These are phyloP conservation scores for Ceratocystis alfenasii DNA, from an alignment of 2,329 filamentous ascomycete genomes.

Conservation along the genomic window DNA sequence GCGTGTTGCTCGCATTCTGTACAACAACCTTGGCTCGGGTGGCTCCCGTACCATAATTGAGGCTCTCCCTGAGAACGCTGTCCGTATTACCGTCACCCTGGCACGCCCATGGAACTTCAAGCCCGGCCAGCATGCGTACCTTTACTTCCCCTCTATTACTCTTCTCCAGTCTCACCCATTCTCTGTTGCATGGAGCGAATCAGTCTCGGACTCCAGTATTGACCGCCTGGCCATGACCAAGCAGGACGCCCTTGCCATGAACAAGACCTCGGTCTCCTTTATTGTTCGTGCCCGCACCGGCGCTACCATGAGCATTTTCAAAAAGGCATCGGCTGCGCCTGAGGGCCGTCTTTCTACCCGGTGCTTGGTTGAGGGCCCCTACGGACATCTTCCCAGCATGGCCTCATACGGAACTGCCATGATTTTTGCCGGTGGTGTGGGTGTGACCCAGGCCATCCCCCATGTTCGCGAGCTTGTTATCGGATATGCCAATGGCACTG, in stretches of 20 bases:
- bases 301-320: constrained; percentile 58
- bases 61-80: constrained; percentile 62
- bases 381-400: constrained; percentile 59
- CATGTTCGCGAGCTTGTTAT: constrained; percentile 61
- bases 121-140: constrained; percentile 66
- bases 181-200: constrained; percentile 66
- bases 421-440: constrained; percentile 68
- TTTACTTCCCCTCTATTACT: constrained; percentile 63
- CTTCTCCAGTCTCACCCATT: constrained; percentile 69
- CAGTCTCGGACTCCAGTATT: constrained; percentile 39
- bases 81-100: constrained; percentile 60
- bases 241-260: constrained; percentile 46
- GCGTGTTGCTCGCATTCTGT: constrained; percentile 48
- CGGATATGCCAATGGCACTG: constrained; percentile 55
- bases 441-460: constrained; percentile 68
- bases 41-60: constrained; percentile 60
- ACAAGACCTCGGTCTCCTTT: constrained; percentile 56
- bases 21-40: constrained; percentile 54
- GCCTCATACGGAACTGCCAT: constrained; percentile 67
- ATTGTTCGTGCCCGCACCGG: constrained; percentile 63
- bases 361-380: constrained; percentile 64
- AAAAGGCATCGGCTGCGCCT: constrained; percentile 50
- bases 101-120: constrained; percentile 65
- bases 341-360: constrained; percentile 50
- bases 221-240: constrained; percentile 49